Base-by-base conservation (phyloP, 1,284 basidiomycete genomes). In the Rhodotorula sp. region DNA sequence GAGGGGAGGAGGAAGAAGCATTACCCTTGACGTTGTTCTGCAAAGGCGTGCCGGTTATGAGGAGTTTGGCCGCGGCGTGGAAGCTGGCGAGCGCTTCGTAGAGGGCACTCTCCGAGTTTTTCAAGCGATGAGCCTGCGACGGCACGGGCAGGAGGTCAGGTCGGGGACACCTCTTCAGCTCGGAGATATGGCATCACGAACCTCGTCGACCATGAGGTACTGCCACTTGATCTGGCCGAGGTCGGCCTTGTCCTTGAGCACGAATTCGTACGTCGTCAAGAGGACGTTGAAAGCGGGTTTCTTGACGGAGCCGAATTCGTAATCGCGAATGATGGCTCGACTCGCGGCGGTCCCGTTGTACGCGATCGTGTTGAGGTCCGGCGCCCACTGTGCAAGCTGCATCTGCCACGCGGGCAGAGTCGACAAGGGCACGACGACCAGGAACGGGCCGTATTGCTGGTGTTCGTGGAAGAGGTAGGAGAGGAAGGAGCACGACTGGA, bases 381-480 rank as follows among this genome's bases (percentile, higher is more conserved):
- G 95, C 3, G 95, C 93, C 96, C 96, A 99, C 33, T 88, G 86
- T 57, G 88, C 87, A 81, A 99, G 97, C 80, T 99, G 95, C 76
- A 87, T 88, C 82, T 96, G 94, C 96, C 96, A 99, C 24, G 96
- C 94, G 4, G 94, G 94, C 77, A 99, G 93, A 8, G 96, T 99
- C 8, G 95, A 99, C 6, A 99, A 86, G 3, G 96, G 96, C 22
- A 99, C 96, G 75, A 99, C 95, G 73, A 99, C 93, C 60, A 99
- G 86, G 86, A 95, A 97, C 3, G 96, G 96, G 0, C 96, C 96
- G 80, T 92, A 97, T 81, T 99, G 95, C 68, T 91, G 87, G 83
- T 91, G 85, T 75, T 91, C 87, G 80, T 99, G 93, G 84, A 92
- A 96, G 65, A 99, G 89, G 80, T 93, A 99, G 0, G 93, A 95